phyloP scores from a whole-genome alignment of 352 stramenopile genomes.

The Saprolegnia parasitica region DNA sequence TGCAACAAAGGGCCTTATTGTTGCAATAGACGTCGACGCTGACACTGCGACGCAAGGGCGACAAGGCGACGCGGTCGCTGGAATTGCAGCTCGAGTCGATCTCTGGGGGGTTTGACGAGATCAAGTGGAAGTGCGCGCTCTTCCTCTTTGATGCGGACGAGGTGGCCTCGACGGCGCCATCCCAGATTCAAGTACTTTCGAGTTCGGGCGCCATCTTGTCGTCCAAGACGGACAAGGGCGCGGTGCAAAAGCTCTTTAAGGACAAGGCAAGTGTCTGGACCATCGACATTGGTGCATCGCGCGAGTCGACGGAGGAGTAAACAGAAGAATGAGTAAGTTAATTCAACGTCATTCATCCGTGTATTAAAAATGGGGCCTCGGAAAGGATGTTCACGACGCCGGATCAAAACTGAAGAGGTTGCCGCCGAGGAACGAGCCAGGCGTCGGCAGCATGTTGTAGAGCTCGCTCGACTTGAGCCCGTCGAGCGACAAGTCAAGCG shows the following conservation, averaged over 20 bases:
- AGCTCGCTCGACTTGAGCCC: constrained; percentile 22
- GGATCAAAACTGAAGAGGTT: constrained; percentile 25
- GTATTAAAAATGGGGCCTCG: too few relatives aligned
- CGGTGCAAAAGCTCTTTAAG: constrained; percentile 75
- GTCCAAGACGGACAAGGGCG: constrained; percentile 58
- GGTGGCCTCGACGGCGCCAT: constrained; percentile 66
- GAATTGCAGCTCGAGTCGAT: constrained; percentile 78
- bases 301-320: constrained; percentile 31
- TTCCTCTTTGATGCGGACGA: constrained; percentile 82
- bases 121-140: constrained; percentile 82
- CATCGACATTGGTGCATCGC: constrained; percentile 73
- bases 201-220: constrained; percentile 60
- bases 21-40: constrained; percentile 54
- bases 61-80: constrained; percentile 70
- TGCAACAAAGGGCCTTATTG: too few relatives aligned
- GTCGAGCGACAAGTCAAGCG: constrained; percentile 20
- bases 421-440: constrained; percentile 20
- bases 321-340: background rate
- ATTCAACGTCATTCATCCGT: background rate
- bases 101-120: constrained; percentile 73
- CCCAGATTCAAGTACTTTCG: constrained; percentile 71
- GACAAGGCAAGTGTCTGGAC: constrained; percentile 62
- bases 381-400: background rate
- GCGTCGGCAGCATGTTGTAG: constrained; percentile 21
- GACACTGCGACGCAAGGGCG: constrained; percentile 56